Base-by-base conservation (phyloP, 148 eudicot species). In the Diospyros lotus region DNA sequence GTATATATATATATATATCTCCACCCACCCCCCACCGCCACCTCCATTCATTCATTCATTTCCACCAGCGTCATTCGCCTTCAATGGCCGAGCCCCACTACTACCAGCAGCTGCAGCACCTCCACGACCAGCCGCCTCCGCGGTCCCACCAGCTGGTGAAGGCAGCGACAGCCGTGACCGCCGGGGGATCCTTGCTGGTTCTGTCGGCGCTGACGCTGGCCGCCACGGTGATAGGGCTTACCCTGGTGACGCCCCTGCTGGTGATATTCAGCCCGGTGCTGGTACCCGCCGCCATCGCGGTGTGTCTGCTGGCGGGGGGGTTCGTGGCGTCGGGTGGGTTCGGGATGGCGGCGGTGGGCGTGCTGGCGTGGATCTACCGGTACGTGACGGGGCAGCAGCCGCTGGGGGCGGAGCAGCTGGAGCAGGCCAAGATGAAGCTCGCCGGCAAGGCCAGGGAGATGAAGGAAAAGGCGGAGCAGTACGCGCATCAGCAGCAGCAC, bases 341-440 rank as follows among this genome's bases (percentile, higher is more conserved):
- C 5, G 96, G 96, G 2, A 71, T 86, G 14, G 89, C 89, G 9
- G 93, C 89, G 0, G 0, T 86, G 60, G 78, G 86, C 42, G 93
- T 87, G 3, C 13, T 91, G 72, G 78, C 90, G 1, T 91, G 96
- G 96, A 87, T 91, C 0, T 91, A 91, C 61, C n/a, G 83, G 79
- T 91, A 82, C 63, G 68, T 87, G 75, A 89, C 90, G 0, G 93
- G 96, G 6, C 66, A 59, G 73, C 87, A 84, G 44, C 96, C 91
- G 10, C 73, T 65, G 0, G 90, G 90, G 51, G 80, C 90, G 2
- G 88, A 87, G 8, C 77, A 78, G 80, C 43, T 90, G 70, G 92
- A 90, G 14, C 74, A 68, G 11, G 90, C 89, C 0, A 52, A 84
- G 44, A 58, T 64, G 71, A 91, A 85, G 81, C 69, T 91, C 56